phyloP scores from a whole-genome alignment of 805 yeast genomes.

The Candida ficus region DNA sequence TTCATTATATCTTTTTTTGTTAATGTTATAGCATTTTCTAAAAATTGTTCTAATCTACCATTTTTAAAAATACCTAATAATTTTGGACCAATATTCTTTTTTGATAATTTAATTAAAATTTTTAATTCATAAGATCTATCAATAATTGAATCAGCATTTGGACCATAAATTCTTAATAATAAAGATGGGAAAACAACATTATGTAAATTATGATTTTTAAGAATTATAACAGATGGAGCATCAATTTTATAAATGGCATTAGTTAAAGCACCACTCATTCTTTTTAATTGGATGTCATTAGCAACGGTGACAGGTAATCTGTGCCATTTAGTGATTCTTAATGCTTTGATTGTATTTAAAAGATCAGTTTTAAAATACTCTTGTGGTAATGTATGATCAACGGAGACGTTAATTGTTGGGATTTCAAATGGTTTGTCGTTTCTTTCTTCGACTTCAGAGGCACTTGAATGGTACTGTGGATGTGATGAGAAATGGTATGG shows the following conservation, averaged over 20 bases:
- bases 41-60: constrained; percentile 91
- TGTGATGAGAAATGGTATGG: constrained; percentile 9
- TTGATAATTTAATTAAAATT: constrained; percentile 66
- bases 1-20: constrained; percentile 69
- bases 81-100: constrained; percentile 80
- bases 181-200: constrained; percentile 49
- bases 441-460: neutral
- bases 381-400: constrained; percentile 76
- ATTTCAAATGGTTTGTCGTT: constrained; percentile 21
- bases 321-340: constrained; percentile 80
- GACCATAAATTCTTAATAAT: constrained; percentile 81
- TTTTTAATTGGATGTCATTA: constrained; percentile 44
- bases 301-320: constrained; percentile 30
- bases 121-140: constrained; percentile 80
- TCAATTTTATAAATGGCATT: constrained; percentile 80
- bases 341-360: constrained; percentile 52
- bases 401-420: constrained; percentile 47
- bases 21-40: constrained; percentile 77
- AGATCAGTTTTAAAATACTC: constrained; percentile 84
- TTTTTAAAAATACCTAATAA: constrained; percentile 84
- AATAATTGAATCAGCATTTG: constrained; percentile 77
- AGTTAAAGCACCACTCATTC: constrained; percentile 92
- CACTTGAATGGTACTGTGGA: constrained; percentile 1
- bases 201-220: constrained; percentile 29
- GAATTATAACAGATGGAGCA: constrained; percentile 39